Evolutionary conservation across 108 stramenopile genomes (phyloP), one percentile per base, ranked within the genome.

Genomic region (Skeletonema marinoi): DNA sequence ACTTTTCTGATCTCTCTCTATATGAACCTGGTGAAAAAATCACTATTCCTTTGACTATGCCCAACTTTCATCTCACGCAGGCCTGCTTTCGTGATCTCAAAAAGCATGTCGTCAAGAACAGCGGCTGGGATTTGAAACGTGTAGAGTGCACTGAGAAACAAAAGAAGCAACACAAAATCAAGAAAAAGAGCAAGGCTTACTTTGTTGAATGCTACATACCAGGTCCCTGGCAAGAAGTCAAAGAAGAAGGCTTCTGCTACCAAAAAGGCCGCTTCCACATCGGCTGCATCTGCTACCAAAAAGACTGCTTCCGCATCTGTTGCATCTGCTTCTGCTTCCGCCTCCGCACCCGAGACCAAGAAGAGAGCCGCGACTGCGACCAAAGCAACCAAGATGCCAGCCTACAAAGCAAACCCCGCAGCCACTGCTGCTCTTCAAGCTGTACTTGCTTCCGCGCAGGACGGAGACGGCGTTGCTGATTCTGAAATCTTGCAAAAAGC

Each of bases 131-230:
- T 46, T 31, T 71, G 6, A 60, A 71, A 32, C 71, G 71, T 1
- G 19, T 71, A 30, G 71, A 8, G 30, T 59, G 60, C 42, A 71
- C 60, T 61, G 3, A 16, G 9, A 3, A 46, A 29, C 32, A 68
- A 29, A 76, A 76, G n/a, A 36, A 60, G 29, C 13, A 39, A n/a
- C 36, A 60, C 58, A 69, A 35, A 19, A 58, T 62, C 11, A 42
- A 17, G 2, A 41, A 58, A 1, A 59, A 70, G 13, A 50, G 68
- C 2, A 35, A 69, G 0, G 68, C 62, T 1, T 76, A 68, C 66
- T 76, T 76, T 61, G 44, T 76, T 3, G 25, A 60, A 90, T 88
- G 50, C 83, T 82, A 65, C 87, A 60, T 50, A 87, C 85, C 78
- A 88, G 86, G 65, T 91, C 86, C 65, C 88, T 42, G 71, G 60